These are phyloP conservation scores for Brettanomyces bruxellensis DNA, from an alignment of 805 yeast genomes.

Conservation along the genomic window DNA sequence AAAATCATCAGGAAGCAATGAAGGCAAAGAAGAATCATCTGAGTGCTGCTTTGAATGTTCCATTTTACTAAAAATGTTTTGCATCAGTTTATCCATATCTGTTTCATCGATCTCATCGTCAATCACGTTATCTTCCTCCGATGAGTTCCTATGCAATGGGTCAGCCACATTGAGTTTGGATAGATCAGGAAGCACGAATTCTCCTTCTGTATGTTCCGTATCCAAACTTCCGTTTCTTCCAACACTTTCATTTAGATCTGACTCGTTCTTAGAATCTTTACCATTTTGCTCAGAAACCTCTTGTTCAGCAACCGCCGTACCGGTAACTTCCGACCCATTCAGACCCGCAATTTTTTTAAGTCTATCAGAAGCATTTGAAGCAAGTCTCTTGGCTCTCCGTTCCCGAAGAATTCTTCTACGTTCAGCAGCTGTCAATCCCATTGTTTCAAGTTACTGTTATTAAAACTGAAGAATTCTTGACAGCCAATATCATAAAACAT, in stretches of 20 bases:
- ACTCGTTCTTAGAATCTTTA: not conserved
- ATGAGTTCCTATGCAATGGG: slow-evolving; percentile 5
- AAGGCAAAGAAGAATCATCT: not conserved
- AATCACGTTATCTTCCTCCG: slow-evolving; percentile 5
- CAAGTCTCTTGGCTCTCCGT: slow-evolving; percentile 59
- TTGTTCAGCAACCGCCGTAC: slow-evolving; percentile 9
- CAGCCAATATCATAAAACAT: no score
- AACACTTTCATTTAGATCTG: not conserved
- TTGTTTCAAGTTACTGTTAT: no score
- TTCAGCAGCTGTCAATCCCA: slow-evolving; percentile 39
- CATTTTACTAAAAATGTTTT: slow-evolving; percentile 4
- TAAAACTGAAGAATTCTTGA: no score
- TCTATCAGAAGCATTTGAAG: slow-evolving; percentile 41
- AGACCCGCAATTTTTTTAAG: slow-evolving; percentile 40
- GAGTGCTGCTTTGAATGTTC: not conserved
- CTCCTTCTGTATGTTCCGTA: not conserved
- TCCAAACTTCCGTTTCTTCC: not conserved
- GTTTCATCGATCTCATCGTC: slow-evolving; percentile 3
- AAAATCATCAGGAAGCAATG: slow-evolving; percentile 19
- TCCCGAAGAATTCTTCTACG: slow-evolving; percentile 50
- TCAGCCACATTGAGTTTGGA: slow-evolving; percentile 2
- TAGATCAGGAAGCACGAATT: not conserved
- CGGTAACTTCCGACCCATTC: slow-evolving; percentile 27
- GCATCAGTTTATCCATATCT: slow-evolving; percentile 10
- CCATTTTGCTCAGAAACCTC: slow-evolving; percentile 10